Evolutionary conservation across 2,329 filamentous ascomycete species (phyloP), one percentile per base, ranked within the genome.

Genomic region (Nectriaceae sp.): DNA sequence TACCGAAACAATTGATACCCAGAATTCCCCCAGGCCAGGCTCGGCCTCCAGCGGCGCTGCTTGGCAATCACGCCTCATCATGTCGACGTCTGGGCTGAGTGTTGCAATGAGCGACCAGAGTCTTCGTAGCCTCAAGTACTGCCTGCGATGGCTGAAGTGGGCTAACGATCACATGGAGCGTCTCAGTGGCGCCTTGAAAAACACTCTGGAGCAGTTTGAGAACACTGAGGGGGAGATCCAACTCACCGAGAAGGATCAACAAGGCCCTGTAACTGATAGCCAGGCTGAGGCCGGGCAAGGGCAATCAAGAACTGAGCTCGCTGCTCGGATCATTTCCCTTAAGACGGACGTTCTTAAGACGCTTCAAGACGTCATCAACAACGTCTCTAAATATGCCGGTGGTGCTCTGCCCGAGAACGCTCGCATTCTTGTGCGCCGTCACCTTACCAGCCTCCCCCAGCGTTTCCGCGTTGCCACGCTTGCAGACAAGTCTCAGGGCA

Each of bases 91-190:
- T 1, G 93, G 91, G 0, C 79, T 97, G 1, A 91, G 91, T 54
- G 87, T 96, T 15, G 91, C 94, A 1, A 90, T 99, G 80, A 95
- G 88, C 61, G 88, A 95, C 16, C 88, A 94, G 62, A 96, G 90
- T 19, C 74, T 97, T 8, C 83, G 85, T 43, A 94, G 88, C 52
- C 74, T 99, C 36, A 90, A 89, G 60, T 93, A 90, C 61, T 97
- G 92, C 55, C 74, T 97, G 2, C 80, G 80, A 20, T 89, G 91
- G 78, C 75, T 97, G 40, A 82, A 85, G 21, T 88, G 86, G 79
- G 90, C 90, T 2, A 96, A 96, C 52, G 84, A 83, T 5, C 89
- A 90, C 64, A 84, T 97, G 47, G 84, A 86, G 40, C 84, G 84
- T 40, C 81, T 90, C 0, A 89, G 96, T 54, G 75, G 80, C 15